phyloP scores from a whole-genome alignment of 257 asterid species.

The Salvia miltiorrhiza region DNA sequence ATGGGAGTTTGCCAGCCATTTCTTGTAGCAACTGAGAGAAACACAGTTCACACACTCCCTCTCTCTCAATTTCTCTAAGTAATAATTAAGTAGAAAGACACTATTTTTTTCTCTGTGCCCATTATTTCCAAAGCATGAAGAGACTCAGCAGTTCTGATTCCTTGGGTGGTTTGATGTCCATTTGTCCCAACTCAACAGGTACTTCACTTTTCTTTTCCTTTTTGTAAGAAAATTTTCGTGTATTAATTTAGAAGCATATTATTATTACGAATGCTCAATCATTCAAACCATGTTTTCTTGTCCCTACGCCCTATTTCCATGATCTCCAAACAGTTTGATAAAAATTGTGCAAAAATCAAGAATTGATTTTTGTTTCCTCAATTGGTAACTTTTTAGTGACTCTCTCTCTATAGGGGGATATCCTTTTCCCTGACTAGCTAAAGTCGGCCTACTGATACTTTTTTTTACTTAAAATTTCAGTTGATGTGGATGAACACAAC shows the following conservation, averaged over 20 bases:
- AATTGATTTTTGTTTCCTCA: conserved; percentile 20
- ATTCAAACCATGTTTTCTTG: conserved; percentile 41
- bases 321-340: conserved; percentile 5
- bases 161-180: too few relatives aligned
- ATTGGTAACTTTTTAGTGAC: conserved; percentile 28
- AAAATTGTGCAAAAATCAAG: neutral
- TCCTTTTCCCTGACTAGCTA: conserved; percentile 7
- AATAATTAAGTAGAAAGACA: neutral
- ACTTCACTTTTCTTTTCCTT: neutral
- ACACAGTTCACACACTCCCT: neutral
- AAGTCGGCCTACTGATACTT: too few relatives aligned
- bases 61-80: conserved; percentile 4
- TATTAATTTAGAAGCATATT: conserved; percentile 7
- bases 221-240: neutral
- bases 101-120: neutral
- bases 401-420: conserved; percentile 8
- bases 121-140: conserved; percentile 48
- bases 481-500: conserved; percentile 43
- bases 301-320: conserved; percentile 27
- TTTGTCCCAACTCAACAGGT: conserved; percentile 89
- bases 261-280: conserved; percentile 28
- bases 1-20: conserved; percentile 30
- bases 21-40: conserved; percentile 28
- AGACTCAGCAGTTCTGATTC: conserved; percentile 62
- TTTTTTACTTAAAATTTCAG: neutral